Percentiles rank a stretch among this genome's conserved stretches.
Conservation (phyloP, 805 yeast genomes). For the Nakazawaea pomicola region DNA sequence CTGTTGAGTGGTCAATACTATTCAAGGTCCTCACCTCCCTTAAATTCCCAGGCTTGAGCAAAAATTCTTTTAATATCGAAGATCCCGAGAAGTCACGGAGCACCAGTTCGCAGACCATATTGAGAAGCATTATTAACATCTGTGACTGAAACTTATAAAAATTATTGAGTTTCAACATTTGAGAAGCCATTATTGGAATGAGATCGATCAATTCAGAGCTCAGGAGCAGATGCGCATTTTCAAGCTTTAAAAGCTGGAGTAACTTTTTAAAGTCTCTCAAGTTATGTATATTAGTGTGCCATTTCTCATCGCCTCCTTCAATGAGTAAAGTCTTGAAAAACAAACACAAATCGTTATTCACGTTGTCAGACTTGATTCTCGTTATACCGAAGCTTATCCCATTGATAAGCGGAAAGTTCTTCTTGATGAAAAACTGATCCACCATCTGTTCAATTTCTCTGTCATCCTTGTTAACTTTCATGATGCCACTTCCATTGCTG, state of each 20-base stretch:
- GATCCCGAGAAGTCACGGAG: constrained; percentile 2
- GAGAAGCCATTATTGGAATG: constrained; percentile 18
- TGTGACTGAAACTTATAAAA: constrained; percentile 9
- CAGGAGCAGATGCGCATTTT: constrained; percentile 29
- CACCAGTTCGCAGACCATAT: constrained; percentile 1
- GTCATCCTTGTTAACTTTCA: constrained; percentile 17
- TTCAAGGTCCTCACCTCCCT: constrained; percentile 18
- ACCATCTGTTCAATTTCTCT: constrained; percentile 27
- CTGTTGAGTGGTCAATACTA: constrained; percentile 2
- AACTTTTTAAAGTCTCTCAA: constrained; percentile 28
- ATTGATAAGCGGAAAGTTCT: constrained; percentile 17
- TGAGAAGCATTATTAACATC: not conserved
- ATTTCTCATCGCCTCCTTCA: constrained; percentile 3
- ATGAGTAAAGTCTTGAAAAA: constrained; percentile 18
- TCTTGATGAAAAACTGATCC: constrained; percentile 23
- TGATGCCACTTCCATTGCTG: constrained; percentile 15
- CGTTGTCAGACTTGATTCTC: constrained; percentile 29
- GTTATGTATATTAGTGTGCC: constrained; percentile 21
- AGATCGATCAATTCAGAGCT: constrained; percentile 11
- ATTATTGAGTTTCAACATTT: constrained; percentile 4
- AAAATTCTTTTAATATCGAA: constrained; percentile 39
- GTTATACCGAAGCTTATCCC: constrained; percentile 27
- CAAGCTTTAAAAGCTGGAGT: constrained; percentile 30
- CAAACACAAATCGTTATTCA: constrained; percentile 21
- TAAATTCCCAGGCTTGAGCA: constrained; percentile 24